A percentile compares a stretch with the other conserved stretches of the same genome.
Evolutionary conservation across 2,329 filamentous ascomycete species (phyloP).

Genomic region (Tolypocladium album): DNA sequence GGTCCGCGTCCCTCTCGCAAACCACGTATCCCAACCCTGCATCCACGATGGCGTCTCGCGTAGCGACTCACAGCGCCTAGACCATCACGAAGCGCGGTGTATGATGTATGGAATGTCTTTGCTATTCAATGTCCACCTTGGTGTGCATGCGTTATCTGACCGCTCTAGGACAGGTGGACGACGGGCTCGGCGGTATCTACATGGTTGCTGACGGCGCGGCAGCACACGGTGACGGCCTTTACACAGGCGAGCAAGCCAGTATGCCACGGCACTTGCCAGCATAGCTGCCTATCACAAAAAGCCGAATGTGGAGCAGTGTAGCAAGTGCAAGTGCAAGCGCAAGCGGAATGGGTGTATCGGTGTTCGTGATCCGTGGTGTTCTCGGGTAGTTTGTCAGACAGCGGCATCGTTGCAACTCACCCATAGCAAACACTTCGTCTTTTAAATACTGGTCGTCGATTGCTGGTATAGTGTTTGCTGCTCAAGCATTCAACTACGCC

Average conservation of each 20-base stretch:
- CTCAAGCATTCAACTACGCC: not conserved
- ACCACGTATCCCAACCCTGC: too few relatives aligned
- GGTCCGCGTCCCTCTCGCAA: not conserved
- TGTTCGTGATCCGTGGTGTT: not conserved
- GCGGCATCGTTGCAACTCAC: not conserved
- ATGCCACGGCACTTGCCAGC: not conserved
- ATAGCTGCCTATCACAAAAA: not conserved
- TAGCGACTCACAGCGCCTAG: not conserved
- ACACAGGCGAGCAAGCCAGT: not conserved
- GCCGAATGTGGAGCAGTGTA: not conserved
- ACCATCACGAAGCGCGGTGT: not conserved
- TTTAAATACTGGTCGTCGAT: not conserved
- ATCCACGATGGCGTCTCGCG: not conserved
- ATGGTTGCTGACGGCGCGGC: not conserved
- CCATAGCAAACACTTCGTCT: not conserved
- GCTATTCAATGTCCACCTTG: not conserved
- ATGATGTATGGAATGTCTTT: not conserved
- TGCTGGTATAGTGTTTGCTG: not conserved
- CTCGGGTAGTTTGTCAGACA: not conserved
- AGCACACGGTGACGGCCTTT: not conserved
- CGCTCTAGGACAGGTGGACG: not conserved
- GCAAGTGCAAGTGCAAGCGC: not conserved
- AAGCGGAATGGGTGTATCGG: not conserved
- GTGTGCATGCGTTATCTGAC: not conserved
- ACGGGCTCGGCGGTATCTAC: not conserved